Percentiles rank a stretch among this genome's conserved stretches.
These are phyloP conservation scores for Furcasterigmium sp. DNA, from an alignment of 2,329 filamentous ascomycete genomes.

Conservation along the genomic window DNA sequence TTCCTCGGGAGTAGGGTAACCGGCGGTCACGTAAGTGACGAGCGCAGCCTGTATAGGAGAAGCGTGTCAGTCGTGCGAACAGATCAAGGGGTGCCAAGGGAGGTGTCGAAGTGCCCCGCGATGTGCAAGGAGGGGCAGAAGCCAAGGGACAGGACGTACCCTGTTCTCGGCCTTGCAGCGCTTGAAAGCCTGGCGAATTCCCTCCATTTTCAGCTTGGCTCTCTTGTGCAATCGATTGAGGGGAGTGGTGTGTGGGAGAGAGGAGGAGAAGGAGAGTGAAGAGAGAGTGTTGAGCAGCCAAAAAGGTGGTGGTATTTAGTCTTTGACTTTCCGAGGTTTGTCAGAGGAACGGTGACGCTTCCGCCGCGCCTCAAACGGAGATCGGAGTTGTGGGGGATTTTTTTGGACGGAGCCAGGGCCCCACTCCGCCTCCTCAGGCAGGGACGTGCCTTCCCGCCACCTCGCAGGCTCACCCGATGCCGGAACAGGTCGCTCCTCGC, in stretches of 20 bases:
- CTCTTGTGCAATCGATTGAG: not conserved
- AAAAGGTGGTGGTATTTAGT: too few species aligned
- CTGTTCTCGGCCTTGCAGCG: constrained; percentile 54
- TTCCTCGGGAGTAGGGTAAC: constrained; percentile 77
- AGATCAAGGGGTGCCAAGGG: not conserved
- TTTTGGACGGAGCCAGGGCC: not conserved
- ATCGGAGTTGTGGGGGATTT: not conserved
- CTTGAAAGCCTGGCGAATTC: constrained; percentile 53
- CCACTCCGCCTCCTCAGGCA: not conserved
- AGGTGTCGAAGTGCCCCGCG: constrained; percentile 4
- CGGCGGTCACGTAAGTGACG: constrained; percentile 94
- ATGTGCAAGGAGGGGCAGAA: constrained; percentile 19
- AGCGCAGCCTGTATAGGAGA: constrained; percentile 62
- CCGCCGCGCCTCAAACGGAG: not conserved
- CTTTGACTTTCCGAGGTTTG: too few species aligned
- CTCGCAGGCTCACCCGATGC: constrained; percentile 3
- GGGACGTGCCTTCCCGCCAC: not conserved
- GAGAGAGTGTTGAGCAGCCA: too few species aligned
- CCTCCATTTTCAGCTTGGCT: constrained; percentile 40
- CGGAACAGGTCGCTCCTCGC: constrained; percentile 2
- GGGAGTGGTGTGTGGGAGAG: not conserved
- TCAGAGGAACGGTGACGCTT: constrained; percentile 2
- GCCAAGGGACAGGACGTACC: constrained; percentile 32
- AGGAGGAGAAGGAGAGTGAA: constrained; percentile 1
- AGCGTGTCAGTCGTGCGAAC: not conserved